A percentile compares a stretch with the other conserved stretches of the same genome.
Evolutionary conservation across 768 basidiomycete genomes (phyloP).

Genomic region (Tulasnella sp.): DNA sequence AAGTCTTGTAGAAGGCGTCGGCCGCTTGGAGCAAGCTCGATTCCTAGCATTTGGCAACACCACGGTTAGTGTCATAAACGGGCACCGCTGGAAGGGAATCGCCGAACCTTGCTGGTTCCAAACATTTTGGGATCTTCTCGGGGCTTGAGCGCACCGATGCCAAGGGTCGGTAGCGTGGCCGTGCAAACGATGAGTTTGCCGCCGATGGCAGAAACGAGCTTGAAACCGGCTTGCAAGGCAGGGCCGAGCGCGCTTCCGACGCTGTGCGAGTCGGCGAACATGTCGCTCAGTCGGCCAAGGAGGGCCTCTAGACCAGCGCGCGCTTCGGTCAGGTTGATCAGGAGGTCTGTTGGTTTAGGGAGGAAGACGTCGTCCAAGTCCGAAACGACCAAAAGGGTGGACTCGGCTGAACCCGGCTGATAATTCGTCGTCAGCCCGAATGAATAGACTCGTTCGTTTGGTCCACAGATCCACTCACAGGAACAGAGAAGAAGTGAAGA

Average conservation of each 20-base stretch:
- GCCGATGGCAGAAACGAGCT: conserved; percentile 91
- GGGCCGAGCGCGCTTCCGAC: conserved; percentile 93
- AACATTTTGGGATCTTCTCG: conserved; percentile 94
- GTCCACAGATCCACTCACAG: conserved; percentile 47
- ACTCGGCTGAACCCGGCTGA: conserved; percentile 50
- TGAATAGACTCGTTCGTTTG: neutral
- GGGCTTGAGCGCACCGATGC: conserved; percentile 89
- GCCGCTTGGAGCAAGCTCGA: conserved; percentile 90
- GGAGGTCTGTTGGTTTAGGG: conserved; percentile 92
- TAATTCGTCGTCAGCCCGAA: neutral
- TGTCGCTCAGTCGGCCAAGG: conserved; percentile 79
- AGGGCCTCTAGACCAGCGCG: conserved; percentile 74
- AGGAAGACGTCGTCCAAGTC: conserved; percentile 97
- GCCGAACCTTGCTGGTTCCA: conserved; percentile 79
- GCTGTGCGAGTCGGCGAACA: conserved; percentile 96
- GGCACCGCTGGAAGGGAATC: neutral
- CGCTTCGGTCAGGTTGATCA: conserved; percentile 88
- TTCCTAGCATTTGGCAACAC: conserved; percentile 51
- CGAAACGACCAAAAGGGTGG: conserved; percentile 94
- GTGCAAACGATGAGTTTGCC: conserved; percentile 90
- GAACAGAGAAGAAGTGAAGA: conserved; percentile 94
- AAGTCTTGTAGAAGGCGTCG: conserved; percentile 94
- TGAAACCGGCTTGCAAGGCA: conserved; percentile 92
- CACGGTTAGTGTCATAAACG: conserved; percentile 15
- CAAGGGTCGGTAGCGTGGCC: conserved; percentile 78